A percentile compares a stretch with the other conserved stretches of the same genome.
phyloP scores from a whole-genome alignment of 495 filamentous ascomycete species.

The Aspergillus avenaceus region DNA sequence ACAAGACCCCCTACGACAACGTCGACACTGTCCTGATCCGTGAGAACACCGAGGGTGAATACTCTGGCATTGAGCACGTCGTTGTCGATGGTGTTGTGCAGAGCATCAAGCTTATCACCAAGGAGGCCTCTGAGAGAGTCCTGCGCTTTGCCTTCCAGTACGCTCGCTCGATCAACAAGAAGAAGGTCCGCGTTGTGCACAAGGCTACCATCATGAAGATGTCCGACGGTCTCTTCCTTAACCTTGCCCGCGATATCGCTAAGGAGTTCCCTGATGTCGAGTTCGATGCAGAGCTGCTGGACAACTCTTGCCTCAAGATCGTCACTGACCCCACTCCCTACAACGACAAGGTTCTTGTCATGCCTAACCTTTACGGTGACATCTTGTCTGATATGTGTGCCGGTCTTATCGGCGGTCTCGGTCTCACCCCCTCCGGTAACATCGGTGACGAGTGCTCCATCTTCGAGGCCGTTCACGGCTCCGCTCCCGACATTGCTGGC shows the following conservation, averaged over 20 bases:
- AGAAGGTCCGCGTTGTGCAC: conserved; percentile 95
- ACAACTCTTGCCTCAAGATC: conserved; percentile 99
- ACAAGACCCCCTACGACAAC: conserved; percentile 97
- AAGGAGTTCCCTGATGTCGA: conserved; percentile 93
- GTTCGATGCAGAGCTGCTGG: conserved; percentile 94
- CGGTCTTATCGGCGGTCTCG: conserved; percentile 94
- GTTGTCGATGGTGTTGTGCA: conserved; percentile 98
- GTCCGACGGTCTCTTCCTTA: conserved; percentile 96
- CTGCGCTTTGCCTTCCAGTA: conserved; percentile 97
- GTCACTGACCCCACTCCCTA: conserved; percentile 90
- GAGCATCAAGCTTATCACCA: conserved; percentile 98
- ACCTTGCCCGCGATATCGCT: conserved; percentile 72
- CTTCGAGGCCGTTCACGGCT: conserved; percentile 99
- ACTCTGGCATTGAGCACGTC: conserved; percentile 98
- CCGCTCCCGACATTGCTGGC: conserved; percentile 95
- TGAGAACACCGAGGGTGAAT: conserved; percentile 99
- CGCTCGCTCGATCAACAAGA: conserved; percentile 82
- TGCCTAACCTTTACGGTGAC: conserved; percentile 99
- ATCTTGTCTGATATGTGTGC: conserved; percentile 99
- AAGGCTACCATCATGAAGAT: conserved; percentile 99
- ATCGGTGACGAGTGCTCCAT: conserved; percentile 99
- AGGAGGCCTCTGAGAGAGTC: conserved; percentile 88
- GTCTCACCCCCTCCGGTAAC: conserved; percentile 95
- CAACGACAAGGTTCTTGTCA: conserved; percentile 98
- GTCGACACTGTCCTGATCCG: conserved; percentile 97